phyloP scores from a whole-genome alignment of 2,329 filamentous ascomycete species.

The Fusarium sterilihyphosum region DNA sequence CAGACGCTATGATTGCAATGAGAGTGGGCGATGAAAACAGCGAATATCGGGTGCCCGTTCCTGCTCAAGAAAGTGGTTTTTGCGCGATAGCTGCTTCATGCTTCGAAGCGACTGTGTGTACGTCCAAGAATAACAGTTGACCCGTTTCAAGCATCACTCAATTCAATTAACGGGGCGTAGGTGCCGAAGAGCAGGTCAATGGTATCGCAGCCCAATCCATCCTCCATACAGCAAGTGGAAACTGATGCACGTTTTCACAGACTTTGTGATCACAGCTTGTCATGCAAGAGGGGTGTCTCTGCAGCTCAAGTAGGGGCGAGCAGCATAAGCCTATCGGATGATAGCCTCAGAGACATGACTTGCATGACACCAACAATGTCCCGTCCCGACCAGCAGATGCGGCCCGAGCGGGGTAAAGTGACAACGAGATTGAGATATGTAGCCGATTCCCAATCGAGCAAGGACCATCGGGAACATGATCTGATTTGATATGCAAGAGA shows the following conservation, averaged over 20 bases:
- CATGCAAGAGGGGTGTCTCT: neutral
- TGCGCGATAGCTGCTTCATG: neutral
- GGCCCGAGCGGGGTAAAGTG: neutral
- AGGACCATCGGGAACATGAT: neutral
- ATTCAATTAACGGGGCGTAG: neutral
- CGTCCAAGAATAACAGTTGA: accelerated
- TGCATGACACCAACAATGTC: neutral
- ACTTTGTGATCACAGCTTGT: accelerated
- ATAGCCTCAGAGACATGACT: neutral
- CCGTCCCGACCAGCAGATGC: neutral
- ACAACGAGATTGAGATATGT: neutral
- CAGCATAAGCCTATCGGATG: neutral
- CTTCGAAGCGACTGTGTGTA: accelerated
- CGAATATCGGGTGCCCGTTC: neutral
- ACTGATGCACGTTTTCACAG: too few relatives aligned
- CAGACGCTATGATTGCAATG: neutral
- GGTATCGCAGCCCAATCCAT: neutral
- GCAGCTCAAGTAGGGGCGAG: neutral
- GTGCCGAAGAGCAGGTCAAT: accelerated
- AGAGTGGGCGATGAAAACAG: neutral
- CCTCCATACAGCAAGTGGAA: neutral
- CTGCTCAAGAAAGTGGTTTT: neutral
- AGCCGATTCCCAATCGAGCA: neutral
- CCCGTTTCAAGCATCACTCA: neutral
- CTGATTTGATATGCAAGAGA: neutral